Base-by-base conservation (phyloP, 495 filamentous ascomycete genomes). In the Sporormia fimetaria region DNA sequence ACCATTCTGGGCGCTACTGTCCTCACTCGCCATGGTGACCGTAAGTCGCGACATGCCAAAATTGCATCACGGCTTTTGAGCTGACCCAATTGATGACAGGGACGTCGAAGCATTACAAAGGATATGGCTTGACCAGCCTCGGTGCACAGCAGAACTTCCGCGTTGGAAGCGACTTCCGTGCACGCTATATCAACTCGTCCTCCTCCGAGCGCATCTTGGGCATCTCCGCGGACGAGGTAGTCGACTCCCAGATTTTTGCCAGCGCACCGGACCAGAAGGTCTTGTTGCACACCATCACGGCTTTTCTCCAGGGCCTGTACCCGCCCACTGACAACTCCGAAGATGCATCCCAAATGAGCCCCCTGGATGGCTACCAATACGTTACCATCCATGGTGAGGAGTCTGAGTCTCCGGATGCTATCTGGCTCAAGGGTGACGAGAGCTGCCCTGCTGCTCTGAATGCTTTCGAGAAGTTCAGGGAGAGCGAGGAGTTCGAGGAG, bases 341-440 rank as follows among this genome's bases (percentile, higher is more conserved):
- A n/a, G n/a, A n/a, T n/a, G n/a, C n/a, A n/a, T n/a, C n/a, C n/a
- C n/a, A n/a, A n/a, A n/a, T n/a, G n/a, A n/a, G n/a, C n/a, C 40
- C 40, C 18, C 40, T 43, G 6, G 26, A 35, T 31, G 40, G 40
- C 23, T 43, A 43, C 21, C 29, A 35, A 28, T 43, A 43, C 30
- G 40, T 43, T 4, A 10, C 17, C 21, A 4, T 43, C 3, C 29
- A 43, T 12, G 40, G 30, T 6, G 16, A 6, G 2, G 30, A 43
- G 10, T 15, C 8, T 17, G 22, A 43, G 11, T 38, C 42, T 31
- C 42, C 42, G 10, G 33, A 45, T 17, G 38, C 33, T 16, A 45
- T 45, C 21, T 45, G 42, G 42, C 15, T 45, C 33, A 45, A 45
- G 33, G 42, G 42, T 11, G 33, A 29, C 42, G 42, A 45, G 3